Base-by-base conservation (phyloP, 345 rosid species). In the Syzygium oleosum region DNA sequence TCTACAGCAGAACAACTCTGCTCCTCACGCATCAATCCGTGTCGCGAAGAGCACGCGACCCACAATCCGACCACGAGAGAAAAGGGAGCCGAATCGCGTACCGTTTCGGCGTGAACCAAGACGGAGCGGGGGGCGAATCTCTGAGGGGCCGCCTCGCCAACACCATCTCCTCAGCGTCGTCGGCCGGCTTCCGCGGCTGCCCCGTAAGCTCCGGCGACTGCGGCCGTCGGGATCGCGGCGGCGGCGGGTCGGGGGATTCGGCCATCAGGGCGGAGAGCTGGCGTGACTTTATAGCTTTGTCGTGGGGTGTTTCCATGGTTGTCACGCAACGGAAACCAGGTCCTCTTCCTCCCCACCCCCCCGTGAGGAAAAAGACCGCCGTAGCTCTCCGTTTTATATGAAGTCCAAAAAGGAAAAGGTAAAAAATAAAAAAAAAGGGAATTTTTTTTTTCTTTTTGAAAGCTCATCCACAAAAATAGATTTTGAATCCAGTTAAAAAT, bases 31-130 rank as follows among this genome's bases (percentile, higher is more conserved):
- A 73, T 22, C 80, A 38, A 73, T 34, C 80, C 43, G 6, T 10
- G 49, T 41, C 80, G 25, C 25, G 13, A 73, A 73, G 80, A 21
- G 19, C 49, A 22, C 25, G 10, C 80, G 25, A 73, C 80, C 80
- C 49, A 34, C 43, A 73, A 73, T 73, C 80, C 49, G 14, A 73
- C 22, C 80, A 1, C 49, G 12, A 52, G 51, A 54, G 63, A 19
- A 52, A 54, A 84, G 78, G 27, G n/a, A 29, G 34, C 12, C 11
- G 53, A 51, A 9, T 6, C 43, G 12, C 17, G 31, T 91, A 95
- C 97, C 92, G 87, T 90, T 90, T 91, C 25, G 97, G 97, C 88
- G 93, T 92, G 87, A 93, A 92, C 95, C 95, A 93, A 41, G 95
- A 89, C 17, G 92, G 95, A 85, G 89, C 29, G 3, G 90, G 85